Evolutionary conservation across 2,329 filamentous ascomycete genomes (phyloP).

Genomic region (Microcyclospora pomicola): DNA sequence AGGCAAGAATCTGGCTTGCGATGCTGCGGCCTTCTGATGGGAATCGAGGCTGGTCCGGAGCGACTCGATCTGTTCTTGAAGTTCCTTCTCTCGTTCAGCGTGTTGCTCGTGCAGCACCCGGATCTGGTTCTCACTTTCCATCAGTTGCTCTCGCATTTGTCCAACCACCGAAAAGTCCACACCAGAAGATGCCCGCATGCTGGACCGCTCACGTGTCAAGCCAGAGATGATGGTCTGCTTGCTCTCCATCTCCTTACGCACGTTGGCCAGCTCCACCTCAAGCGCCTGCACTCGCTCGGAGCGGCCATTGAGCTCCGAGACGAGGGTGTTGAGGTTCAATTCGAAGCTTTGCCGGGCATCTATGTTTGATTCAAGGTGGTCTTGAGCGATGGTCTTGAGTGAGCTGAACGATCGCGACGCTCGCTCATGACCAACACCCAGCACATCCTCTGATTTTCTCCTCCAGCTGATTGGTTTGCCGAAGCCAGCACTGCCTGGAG

Average conservation of each 20-base stretch:
- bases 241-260: slow-evolving; percentile 91
- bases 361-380: slow-evolving; percentile 69
- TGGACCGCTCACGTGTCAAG: slow-evolving; percentile 81
- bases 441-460: slow-evolving; percentile 21
- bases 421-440: slow-evolving; percentile 50
- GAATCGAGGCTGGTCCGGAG: slow-evolving; percentile 44
- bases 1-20: slow-evolving; percentile 7
- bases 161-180: slow-evolving; percentile 87
- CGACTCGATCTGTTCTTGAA: slow-evolving; percentile 55
- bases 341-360: slow-evolving; percentile 89
- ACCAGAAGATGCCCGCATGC: slow-evolving; percentile 60
- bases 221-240: slow-evolving; percentile 96
- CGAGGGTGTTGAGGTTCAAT: slow-evolving; percentile 75
- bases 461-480: slow-evolving; percentile 45
- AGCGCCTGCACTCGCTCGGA: slow-evolving; percentile 84
- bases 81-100: slow-evolving; percentile 57
- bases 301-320: slow-evolving; percentile 77
- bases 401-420: slow-evolving; percentile 84
- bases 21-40: slow-evolving; percentile 11
- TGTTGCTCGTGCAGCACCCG: slow-evolving; percentile 59
- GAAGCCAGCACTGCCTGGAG: slow-evolving; percentile 12
- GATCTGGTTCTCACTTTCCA: slow-evolving; percentile 71
- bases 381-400: slow-evolving; percentile 72
- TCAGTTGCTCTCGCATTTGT: slow-evolving; percentile 73
- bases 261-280: slow-evolving; percentile 66